Evolutionary conservation across 176 grass and related monocot species (phyloP), one percentile per base, ranked within the genome.

Genomic region (Carex parvula): DNA sequence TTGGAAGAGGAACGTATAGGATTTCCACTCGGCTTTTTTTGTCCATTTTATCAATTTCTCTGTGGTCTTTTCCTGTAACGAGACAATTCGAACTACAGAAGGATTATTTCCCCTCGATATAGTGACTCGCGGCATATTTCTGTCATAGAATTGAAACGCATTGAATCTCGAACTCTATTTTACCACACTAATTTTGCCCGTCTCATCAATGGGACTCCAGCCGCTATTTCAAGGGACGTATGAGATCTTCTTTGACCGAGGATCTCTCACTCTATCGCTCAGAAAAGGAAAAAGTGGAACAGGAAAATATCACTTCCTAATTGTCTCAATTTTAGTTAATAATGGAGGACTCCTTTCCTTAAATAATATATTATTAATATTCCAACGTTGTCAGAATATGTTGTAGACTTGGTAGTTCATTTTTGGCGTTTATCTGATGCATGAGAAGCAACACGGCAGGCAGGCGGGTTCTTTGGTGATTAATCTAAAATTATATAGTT

Each of bases 21-120:
- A 33, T 81, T 81, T 63, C 79, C 79, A 64, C 79, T 81, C 46
- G 59, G n/a, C 60, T 63, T 39, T 7, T 81, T 1, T 21, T 58
- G 5, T 2, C 58, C 18, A 50, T 15, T 81, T 39, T 8, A 5
- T 21, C 17, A 8, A 42, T 81, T 56, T 20, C 39, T 55, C 73
- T 78, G 8, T 46, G 55, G 30, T 42, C 8, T 8, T 15, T 44
- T 24, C 30, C 16, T 81, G 78, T 64, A 81, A 35, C 8, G 35
- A 81, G 10, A 29, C 46, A 78, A 54, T 53, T 72, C 24, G 37
- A 6, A 39, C 4, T 29, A 29, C 1, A 29, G 8, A 46, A 9
- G 7, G 8, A 8, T 8, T 50, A 50, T 41, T 75, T 75, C 17
- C n/a, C 33, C 9, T n/a, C 1, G 15, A 15, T 39, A 16, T 42